A percentile compares a stretch with the other conserved stretches of the same genome.
Conservation (phyloP, 345 rosid species). For the rapeseed (Brassica napus) region DNA sequence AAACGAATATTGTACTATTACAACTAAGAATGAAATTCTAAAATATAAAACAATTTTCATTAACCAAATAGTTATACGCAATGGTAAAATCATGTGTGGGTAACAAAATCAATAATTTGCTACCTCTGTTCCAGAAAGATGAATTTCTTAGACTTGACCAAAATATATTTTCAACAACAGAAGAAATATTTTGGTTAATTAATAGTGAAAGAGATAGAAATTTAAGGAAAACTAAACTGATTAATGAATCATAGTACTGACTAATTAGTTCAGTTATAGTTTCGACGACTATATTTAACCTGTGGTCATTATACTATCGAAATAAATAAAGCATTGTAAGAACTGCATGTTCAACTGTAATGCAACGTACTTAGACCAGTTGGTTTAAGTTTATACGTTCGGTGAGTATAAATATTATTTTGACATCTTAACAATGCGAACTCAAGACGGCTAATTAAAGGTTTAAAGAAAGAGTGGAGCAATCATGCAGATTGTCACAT, state of each 20-base stretch:
- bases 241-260: neutral
- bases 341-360: conserved; percentile 32
- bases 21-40: neutral
- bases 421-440: conserved; percentile 29
- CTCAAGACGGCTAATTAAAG: conserved; percentile 26
- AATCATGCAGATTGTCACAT: conserved; percentile 40
- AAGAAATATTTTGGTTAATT: neutral
- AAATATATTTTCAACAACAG: no score
- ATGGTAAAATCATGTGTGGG: neutral
- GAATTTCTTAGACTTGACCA: no score
- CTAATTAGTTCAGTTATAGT: neutral
- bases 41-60: neutral
- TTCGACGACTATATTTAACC: neutral
- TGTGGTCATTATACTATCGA: conserved; percentile 3
- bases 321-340: conserved; percentile 10
- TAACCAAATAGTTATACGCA: neutral
- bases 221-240: neutral
- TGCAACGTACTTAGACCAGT: conserved; percentile 35
- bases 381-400: neutral
- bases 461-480: conserved; percentile 30
- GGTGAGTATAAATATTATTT: conserved; percentile 11
- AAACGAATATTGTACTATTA: neutral
- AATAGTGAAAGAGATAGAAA: neutral
- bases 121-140: no score
- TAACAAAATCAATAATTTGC: neutral